Percentiles rank a stretch among this genome's conserved stretches.
Conservation (phyloP, 371 early-diverging fungal genomes). For the Lichtheimia hyalospora region DNA sequence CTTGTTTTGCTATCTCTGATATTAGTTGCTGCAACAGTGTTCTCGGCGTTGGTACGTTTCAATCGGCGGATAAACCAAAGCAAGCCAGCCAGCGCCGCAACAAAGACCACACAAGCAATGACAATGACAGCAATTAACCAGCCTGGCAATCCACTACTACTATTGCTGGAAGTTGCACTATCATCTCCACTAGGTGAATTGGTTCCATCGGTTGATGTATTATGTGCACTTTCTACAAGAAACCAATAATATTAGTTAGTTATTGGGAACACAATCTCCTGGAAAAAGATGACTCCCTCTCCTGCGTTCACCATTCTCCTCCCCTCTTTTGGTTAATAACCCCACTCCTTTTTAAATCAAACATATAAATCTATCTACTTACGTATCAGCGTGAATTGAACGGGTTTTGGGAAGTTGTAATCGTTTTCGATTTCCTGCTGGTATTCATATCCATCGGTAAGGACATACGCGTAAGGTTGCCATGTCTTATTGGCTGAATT, state of each 20-base stretch:
- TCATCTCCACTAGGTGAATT: neutral
- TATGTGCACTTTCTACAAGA: slow-evolving; percentile 30
- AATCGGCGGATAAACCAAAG: slow-evolving; percentile 26
- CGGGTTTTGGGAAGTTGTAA: slow-evolving; percentile 28
- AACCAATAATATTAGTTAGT: neutral
- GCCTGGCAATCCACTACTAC: slow-evolving; percentile 9
- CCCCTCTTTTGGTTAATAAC: slow-evolving; percentile 3
- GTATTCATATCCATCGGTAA: slow-evolving; percentile 22
- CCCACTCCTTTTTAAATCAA: slow-evolving; percentile 8
- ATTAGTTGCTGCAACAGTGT: too few species aligned
- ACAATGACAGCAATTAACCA: slow-evolving; percentile 51
- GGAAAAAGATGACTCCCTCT: neutral
- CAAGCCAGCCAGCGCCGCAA: slow-evolving; percentile 24
- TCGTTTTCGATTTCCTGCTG: slow-evolving; percentile 24
- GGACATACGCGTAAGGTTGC: slow-evolving; percentile 30
- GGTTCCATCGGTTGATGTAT: slow-evolving; percentile 15
- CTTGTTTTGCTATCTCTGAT: neutral
- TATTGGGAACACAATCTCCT: neutral
- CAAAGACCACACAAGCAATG: slow-evolving; percentile 25
- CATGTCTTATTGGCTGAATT: slow-evolving; percentile 27
- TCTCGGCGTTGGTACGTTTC: slow-evolving; percentile 17
- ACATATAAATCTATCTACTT: neutral
- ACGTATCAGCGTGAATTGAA: slow-evolving; percentile 37
- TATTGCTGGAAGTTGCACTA: neutral
- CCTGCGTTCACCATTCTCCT: neutral